phyloP scores from a whole-genome alignment of 495 filamentous ascomycete species.

The Penicillium dipodomyicola region DNA sequence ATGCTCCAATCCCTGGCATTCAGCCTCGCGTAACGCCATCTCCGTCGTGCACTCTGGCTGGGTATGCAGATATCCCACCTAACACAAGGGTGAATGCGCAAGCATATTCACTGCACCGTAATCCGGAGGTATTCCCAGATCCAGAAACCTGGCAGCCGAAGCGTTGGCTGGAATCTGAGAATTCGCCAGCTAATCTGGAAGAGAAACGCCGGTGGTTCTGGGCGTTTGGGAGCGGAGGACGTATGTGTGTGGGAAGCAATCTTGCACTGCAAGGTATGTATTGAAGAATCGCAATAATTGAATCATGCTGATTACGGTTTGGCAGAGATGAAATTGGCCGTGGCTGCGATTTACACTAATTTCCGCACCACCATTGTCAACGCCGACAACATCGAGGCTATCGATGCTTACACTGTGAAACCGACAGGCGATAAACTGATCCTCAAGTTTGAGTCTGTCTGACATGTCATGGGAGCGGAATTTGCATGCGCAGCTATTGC shows the following conservation, averaged over 20 bases:
- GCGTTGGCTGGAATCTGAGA: constrained; percentile 55
- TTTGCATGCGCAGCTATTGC: not conserved
- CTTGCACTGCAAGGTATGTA: constrained; percentile 70
- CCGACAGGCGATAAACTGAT: constrained; percentile 50
- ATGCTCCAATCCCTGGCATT: constrained; percentile 71
- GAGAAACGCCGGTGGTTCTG: constrained; percentile 72
- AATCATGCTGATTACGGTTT: constrained; percentile 8
- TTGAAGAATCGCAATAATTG: not conserved
- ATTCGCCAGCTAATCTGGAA: constrained; percentile 37
- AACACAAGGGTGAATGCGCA: constrained; percentile 68
- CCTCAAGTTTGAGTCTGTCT: constrained; percentile 39
- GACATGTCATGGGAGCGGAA: not conserved
- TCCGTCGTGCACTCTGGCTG: constrained; percentile 50
- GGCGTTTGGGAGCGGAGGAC: constrained; percentile 79
- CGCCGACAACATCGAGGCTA: constrained; percentile 58
- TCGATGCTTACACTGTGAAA: constrained; percentile 64
- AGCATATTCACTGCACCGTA: constrained; percentile 69
- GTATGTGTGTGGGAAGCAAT: constrained; percentile 84
- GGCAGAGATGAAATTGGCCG: constrained; percentile 48
- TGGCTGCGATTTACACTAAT: constrained; percentile 64
- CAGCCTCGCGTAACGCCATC: constrained; percentile 71
- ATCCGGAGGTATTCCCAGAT: constrained; percentile 57
- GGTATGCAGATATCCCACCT: constrained; percentile 54
- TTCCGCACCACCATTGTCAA: constrained; percentile 57
- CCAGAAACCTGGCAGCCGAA: constrained; percentile 61